phyloP scores from a whole-genome alignment of 306 rosid species.

The Cicer arietinum region DNA sequence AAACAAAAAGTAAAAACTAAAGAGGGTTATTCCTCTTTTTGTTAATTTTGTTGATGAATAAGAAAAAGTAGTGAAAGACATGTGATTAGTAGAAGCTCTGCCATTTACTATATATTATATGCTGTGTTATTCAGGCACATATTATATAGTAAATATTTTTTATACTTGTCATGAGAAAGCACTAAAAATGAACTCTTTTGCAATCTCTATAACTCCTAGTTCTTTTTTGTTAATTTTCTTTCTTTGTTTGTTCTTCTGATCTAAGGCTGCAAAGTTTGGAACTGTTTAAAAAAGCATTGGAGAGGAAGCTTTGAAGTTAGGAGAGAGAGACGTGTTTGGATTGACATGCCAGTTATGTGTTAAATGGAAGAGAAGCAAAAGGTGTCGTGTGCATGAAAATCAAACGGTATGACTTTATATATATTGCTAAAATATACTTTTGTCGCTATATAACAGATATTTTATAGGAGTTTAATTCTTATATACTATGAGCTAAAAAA shows the following conservation, averaged over 20 bases:
- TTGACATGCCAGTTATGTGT: slow-evolving; percentile 40
- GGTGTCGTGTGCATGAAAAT: slow-evolving; percentile 49
- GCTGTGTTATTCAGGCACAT: neutral
- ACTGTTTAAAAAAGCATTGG: slow-evolving; percentile 48
- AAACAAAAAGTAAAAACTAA: neutral
- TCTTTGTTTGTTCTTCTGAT: slow-evolving; percentile 34
- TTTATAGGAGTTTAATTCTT: no score
- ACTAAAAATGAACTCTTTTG: neutral
- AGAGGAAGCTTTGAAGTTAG: slow-evolving; percentile 36
- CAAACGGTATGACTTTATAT: slow-evolving; percentile 39
- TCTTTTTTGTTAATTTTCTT: neutral
- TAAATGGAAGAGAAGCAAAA: slow-evolving; percentile 37
- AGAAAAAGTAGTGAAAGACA: slow-evolving; percentile 51
- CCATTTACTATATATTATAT: slow-evolving; percentile 26
- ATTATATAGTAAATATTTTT: neutral
- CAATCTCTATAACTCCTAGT: slow-evolving; percentile 23
- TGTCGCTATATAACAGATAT: slow-evolving; percentile 12
- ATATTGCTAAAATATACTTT: slow-evolving; percentile 5
- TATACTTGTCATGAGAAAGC: neutral
- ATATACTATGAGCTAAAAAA: no score
- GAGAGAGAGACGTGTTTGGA: slow-evolving; percentile 45
- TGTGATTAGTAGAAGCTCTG: slow-evolving; percentile 54
- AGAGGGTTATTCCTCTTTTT: slow-evolving; percentile 26
- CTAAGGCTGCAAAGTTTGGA: slow-evolving; percentile 41
- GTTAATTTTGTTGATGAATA: slow-evolving; percentile 28